Evolutionary conservation across 2,329 filamentous ascomycete genomes (phyloP).

Genomic region (Aspergillus pseudoglaucus): DNA sequence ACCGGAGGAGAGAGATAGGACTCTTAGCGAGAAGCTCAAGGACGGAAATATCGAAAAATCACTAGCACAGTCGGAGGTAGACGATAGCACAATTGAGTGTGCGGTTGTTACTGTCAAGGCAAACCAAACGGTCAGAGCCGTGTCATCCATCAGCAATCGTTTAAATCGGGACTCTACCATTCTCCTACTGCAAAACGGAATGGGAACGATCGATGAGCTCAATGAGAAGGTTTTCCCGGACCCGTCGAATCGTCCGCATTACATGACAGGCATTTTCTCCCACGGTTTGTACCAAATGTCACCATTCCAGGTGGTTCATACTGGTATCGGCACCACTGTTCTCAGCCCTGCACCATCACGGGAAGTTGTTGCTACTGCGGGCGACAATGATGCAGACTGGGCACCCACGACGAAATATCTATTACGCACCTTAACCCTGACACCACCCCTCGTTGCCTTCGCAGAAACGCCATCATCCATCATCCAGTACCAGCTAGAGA

Average conservation of each 20-base stretch:
- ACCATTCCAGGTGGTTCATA: slow-evolving; percentile 51
- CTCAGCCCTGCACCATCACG: slow-evolving; percentile 45
- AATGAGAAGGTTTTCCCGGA: slow-evolving; percentile 66
- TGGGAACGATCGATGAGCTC: slow-evolving; percentile 76
- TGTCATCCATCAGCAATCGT: slow-evolving; percentile 60
- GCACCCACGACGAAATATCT: slow-evolving; percentile 51
- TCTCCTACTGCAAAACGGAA: slow-evolving; percentile 70
- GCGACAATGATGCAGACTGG: slow-evolving; percentile 24
- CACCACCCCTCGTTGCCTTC: slow-evolving; percentile 56
- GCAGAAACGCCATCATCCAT: slow-evolving; percentile 56
- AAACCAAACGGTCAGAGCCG: slow-evolving; percentile 57
- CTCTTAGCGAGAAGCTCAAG: slow-evolving; percentile 7
- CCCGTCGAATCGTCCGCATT: slow-evolving; percentile 59
- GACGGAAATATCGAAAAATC: slow-evolving; percentile 5
- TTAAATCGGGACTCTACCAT: slow-evolving; percentile 65
- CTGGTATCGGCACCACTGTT: slow-evolving; percentile 53
- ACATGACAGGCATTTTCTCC: slow-evolving; percentile 63
- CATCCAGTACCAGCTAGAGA: slow-evolving; percentile 68
- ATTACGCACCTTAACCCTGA: slow-evolving; percentile 56
- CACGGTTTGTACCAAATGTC: slow-evolving; percentile 49
- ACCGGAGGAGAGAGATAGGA: slow-evolving; percentile 1
- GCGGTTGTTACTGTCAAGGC: slow-evolving; percentile 77
- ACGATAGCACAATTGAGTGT: slow-evolving; percentile 56
- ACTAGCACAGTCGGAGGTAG: slow-evolving; percentile 11
- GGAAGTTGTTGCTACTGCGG: slow-evolving; percentile 9